These are phyloP conservation scores for Phanerochaete sordida DNA, from an alignment of 768 basidiomycete species.

Conservation along the genomic window DNA sequence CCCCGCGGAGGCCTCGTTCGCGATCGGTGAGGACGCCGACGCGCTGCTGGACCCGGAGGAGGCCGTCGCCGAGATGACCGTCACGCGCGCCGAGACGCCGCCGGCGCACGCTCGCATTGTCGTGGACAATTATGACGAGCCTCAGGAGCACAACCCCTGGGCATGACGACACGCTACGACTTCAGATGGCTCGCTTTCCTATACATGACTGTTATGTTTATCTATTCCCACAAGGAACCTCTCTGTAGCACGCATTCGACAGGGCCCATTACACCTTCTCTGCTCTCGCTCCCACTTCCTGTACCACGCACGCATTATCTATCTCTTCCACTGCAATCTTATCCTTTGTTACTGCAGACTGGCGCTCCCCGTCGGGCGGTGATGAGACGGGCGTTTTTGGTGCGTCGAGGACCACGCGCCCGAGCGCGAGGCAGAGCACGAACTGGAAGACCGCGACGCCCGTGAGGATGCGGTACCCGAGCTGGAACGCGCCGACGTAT, in stretches of 20 bases:
- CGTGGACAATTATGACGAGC: constrained; percentile 31
- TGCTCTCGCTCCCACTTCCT: neutral
- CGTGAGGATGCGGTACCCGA: constrained; percentile 13
- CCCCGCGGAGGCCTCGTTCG: constrained; percentile 23
- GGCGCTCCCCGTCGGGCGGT: neutral
- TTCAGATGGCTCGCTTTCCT: neutral
- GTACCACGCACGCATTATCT: neutral
- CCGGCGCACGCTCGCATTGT: constrained; percentile 39
- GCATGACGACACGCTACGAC: constrained; percentile 29
- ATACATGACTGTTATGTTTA: neutral
- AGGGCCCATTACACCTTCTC: neutral
- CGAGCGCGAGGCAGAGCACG: constrained; percentile 7
- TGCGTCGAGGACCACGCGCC: constrained; percentile 4
- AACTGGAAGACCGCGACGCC: constrained; percentile 14
- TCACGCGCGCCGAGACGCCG: constrained; percentile 35
- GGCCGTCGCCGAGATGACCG: constrained; percentile 18
- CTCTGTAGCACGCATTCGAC: neutral
- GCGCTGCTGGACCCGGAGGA: constrained; percentile 31
- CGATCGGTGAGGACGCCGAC: constrained; percentile 39
- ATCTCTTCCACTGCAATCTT: neutral
- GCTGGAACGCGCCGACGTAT: constrained; percentile 11
- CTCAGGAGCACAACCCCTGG: constrained; percentile 57
- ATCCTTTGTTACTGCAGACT: neutral
- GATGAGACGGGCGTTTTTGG: neutral
- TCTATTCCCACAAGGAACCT: neutral